These are phyloP conservation scores for Sclerotinia spermophila DNA, from an alignment of 2,329 filamentous ascomycete species.

Conservation along the genomic window DNA sequence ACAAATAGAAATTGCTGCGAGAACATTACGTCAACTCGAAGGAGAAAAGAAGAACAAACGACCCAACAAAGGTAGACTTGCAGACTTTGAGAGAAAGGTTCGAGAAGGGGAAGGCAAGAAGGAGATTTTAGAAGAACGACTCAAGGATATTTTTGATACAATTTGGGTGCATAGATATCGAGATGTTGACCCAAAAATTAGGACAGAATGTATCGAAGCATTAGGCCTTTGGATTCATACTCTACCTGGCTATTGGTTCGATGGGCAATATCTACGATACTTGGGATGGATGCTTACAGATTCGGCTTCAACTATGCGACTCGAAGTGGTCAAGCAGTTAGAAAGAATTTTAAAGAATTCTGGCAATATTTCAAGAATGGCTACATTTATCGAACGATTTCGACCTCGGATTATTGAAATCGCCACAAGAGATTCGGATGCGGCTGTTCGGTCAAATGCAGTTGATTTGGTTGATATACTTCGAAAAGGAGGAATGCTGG, in stretches of 20 bases:
- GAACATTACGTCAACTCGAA: conserved; percentile 73
- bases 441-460: conserved; percentile 72
- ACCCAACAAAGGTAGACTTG: conserved; percentile 74
- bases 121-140: conserved; percentile 63
- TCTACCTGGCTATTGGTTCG: conserved; percentile 83
- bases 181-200: conserved; percentile 85
- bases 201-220: conserved; percentile 81
- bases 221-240: conserved; percentile 84
- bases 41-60: conserved; percentile 68
- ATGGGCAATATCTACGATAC: conserved; percentile 86
- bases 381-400: conserved; percentile 92
- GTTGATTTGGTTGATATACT: conserved; percentile 80
- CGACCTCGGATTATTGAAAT: conserved; percentile 86
- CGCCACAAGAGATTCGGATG: conserved; percentile 79
- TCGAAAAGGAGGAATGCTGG: conserved; percentile 78
- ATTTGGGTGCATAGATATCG: conserved; percentile 95
- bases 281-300: conserved; percentile 95
- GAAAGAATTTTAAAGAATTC: conserved; percentile 74
- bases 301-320: conserved; percentile 65
- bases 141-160: conserved; percentile 85
- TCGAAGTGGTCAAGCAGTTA: conserved; percentile 85
- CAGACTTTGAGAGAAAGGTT: conserved; percentile 68
- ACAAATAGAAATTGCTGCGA: conserved; percentile 69
- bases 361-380: conserved; percentile 70
- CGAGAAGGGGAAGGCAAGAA: conserved; percentile 40